Evolutionary conservation across 2,329 filamentous ascomycete genomes (phyloP).

Genomic region (Neopestalotiopsis clavispora): DNA sequence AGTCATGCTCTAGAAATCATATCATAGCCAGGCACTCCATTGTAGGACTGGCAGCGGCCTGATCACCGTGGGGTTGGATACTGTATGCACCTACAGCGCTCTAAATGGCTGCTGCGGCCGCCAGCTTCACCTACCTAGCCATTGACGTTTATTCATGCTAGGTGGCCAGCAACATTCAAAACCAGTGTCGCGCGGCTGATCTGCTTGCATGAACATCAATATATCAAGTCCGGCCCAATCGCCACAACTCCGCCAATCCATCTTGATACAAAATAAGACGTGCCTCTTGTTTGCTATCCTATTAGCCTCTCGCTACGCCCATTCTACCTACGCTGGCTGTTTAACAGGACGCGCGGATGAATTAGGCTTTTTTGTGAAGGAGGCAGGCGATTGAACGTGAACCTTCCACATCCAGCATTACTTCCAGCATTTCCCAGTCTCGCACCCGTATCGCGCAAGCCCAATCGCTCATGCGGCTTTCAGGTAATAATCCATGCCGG

Average conservation of each 20-base stretch:
- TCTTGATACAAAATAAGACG: neutral
- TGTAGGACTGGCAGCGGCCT: too few species aligned
- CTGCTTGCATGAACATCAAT: constrained; percentile 13
- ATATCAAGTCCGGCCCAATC: neutral
- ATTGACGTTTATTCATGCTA: neutral
- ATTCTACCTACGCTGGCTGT: neutral
- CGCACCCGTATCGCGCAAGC: neutral
- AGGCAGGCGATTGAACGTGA: neutral
- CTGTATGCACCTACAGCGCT: neutral
- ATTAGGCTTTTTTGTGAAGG: neutral
- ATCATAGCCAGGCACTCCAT: neutral
- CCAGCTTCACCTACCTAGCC: neutral
- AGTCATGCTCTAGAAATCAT: neutral
- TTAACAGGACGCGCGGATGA: neutral
- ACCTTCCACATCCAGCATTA: neutral
- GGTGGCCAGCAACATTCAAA: too few species aligned
- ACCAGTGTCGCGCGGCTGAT: neutral
- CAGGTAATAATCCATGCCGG: neutral
- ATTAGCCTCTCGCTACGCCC: constrained; percentile 1
- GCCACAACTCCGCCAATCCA: neutral
- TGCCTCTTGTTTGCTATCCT: neutral
- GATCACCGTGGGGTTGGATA: too few species aligned
- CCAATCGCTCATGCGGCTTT: neutral
- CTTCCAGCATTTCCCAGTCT: neutral
- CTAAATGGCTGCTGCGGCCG: neutral